Evolutionary conservation across 805 yeast species (phyloP).

Genomic region (Cyberlindnera petersonii): DNA sequence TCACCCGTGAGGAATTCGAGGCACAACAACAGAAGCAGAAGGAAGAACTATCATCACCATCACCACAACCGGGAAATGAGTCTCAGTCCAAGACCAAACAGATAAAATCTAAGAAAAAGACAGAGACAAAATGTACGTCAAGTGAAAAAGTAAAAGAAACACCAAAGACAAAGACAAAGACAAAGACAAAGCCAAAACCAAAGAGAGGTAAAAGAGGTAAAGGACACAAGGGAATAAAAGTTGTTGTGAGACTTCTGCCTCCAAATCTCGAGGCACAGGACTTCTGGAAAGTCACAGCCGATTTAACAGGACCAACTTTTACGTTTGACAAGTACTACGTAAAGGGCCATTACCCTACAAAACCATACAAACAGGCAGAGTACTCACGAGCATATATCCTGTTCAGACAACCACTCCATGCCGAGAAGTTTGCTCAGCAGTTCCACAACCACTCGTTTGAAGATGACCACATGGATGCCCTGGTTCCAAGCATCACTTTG

Average conservation of each 20-base stretch:
- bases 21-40: conserved; percentile 12
- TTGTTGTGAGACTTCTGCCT: conserved; percentile 41
- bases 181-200: too few relatives aligned
- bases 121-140: too few relatives aligned
- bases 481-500: conserved; percentile 34
- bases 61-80: too few relatives aligned
- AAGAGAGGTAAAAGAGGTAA: conserved; percentile 1
- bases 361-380: conserved; percentile 37
- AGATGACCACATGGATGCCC: conserved; percentile 27
- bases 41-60: too few relatives aligned
- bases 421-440: conserved; percentile 29
- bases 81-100: too few relatives aligned
- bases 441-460: conserved; percentile 21
- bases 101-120: too few relatives aligned
- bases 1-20: conserved; percentile 11
- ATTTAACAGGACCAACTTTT: conserved; percentile 12
- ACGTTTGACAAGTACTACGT: conserved; percentile 34
- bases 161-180: neutral
- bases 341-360: conserved; percentile 35
- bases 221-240: conserved; percentile 16
- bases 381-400: conserved; percentile 40
- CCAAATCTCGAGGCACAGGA: conserved; percentile 32
- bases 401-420: conserved; percentile 29
- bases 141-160: too few relatives aligned
- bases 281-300: conserved; percentile 27